A percentile compares a stretch with the other conserved stretches of the same genome.
phyloP scores from a whole-genome alignment of 202 grass and related monocot genomes.

The Elaeis oleifera region DNA sequence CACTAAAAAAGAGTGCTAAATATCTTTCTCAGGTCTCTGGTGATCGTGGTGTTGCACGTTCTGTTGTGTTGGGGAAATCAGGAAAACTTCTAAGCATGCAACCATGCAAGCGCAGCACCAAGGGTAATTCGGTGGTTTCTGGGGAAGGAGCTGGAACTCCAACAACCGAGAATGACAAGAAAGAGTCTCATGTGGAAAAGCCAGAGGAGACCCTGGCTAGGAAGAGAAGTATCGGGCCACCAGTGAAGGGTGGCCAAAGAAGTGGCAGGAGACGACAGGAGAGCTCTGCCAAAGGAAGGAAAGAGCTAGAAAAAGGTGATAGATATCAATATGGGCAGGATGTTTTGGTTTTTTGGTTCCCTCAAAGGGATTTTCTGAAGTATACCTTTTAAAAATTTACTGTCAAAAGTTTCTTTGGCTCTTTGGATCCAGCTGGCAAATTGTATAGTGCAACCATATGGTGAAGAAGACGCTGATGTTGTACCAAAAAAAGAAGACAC shows the following conservation, averaged over 20 bases:
- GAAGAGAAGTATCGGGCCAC: constrained; percentile 44
- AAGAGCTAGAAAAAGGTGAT: constrained; percentile 28
- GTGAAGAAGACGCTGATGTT: no score
- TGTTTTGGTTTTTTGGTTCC: not conserved
- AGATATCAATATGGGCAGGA: not conserved
- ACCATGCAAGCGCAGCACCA: constrained; percentile 16
- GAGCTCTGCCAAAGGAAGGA: constrained; percentile 34
- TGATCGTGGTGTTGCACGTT: not conserved
- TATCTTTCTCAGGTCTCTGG: not conserved
- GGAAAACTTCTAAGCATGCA: constrained; percentile 22
- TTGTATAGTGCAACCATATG: no score
- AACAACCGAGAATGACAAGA: constrained; percentile 13
- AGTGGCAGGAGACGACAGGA: constrained; percentile 27
- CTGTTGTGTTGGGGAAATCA: constrained; percentile 20
- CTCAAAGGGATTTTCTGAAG: not conserved
- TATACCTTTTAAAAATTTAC: constrained; percentile 29
- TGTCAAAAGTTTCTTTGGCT: no score
- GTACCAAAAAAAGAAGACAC: no score
- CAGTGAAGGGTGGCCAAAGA: constrained; percentile 42
- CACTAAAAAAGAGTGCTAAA: constrained; percentile 34
- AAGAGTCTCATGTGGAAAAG: constrained; percentile 1
- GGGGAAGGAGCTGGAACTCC: constrained; percentile 2
- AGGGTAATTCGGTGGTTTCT: not conserved
- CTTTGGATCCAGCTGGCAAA: no score
- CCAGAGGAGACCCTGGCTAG: constrained; percentile 5